Evolutionary conservation across 2,329 filamentous ascomycete species (phyloP), one percentile per base, ranked within the genome.

Genomic region (Trichoderma sp.): DNA sequence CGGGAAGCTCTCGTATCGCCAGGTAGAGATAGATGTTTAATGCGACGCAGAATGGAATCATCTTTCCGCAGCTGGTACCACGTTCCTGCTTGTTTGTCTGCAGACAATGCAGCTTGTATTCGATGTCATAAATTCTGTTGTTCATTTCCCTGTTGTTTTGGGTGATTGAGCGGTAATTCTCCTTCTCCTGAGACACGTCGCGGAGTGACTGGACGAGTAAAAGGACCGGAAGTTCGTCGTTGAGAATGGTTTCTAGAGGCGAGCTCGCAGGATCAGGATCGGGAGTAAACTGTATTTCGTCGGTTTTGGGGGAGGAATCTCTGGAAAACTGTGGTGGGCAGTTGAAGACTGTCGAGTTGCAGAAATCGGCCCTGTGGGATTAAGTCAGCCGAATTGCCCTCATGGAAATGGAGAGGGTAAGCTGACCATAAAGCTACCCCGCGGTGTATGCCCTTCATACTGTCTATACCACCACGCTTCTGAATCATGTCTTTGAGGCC

Each of bases 11-110:
- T 24, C 66, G 31, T 14, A 68, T 63, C 2, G 57, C 66, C 10
- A 68, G 33, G 35, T 68, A 68, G 19, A 68, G 66, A 37, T 68
- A 68, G 24, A 68, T 29, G 14, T 56, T 61, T 11, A 60, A 10
- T 5, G 66, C 66, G 3, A 63, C 49, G 16, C 58, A 62, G 0
- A 68, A 14, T 4, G 66, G 47, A 55, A 31, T 19, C 35, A 60
- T 21, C 14, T 68, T 33, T 10, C 19, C 43, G 0, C 43, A 40
- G 21, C 37, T 31, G 6, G 11, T 1, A 6, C 33, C 24, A 1
- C 19, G 3, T 10, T 56, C 21, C 2, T 19, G 14, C 11, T 47
- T 40, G 14, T 19, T 8, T 2, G 21, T 27, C 11, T 68, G 43
- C 2, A 68, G 24, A 10, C 55, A 33, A 53, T 68, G 66, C 2